Base-by-base conservation (phyloP, 2,329 filamentous ascomycete genomes). In the Colletotrichum phormii region DNA sequence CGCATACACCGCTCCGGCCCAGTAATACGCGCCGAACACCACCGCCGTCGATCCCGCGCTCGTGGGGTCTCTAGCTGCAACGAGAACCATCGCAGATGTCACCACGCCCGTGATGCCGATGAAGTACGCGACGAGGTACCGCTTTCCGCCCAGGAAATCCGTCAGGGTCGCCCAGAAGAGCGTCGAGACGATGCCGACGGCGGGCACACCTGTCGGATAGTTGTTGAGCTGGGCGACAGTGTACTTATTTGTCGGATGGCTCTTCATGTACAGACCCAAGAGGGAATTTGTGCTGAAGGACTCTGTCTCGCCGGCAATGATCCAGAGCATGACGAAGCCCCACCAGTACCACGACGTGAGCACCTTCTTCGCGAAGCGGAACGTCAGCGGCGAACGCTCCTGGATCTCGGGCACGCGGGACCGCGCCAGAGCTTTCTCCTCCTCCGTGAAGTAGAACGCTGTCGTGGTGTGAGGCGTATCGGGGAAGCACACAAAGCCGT, bases 251-350 rank as follows among this genome's bases (percentile, higher is more conserved):
- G 77, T 80, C 0, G 86, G 86, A 46, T 87, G 84, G 68, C 80
- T 83, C 76, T 89, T 87, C 78, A 89, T 80, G 77, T 85, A 89
- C 1, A 89, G 81, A 0, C 83, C 81, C 0, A 89, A 80, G 0
- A 94, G 83, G 0, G 89, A 84, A 79, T 94, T 94, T 24, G 88
- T 86, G 64, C 88, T 90, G 79, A 94, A 94, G 0, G 90, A 92
- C 79, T 95, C 92, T 0, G 90, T 91, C 78, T 94, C 91, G 35
- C 92, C 91, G 0, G 91, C 92, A 53, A 94, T 90, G 75, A 92
- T 88, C 91, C 91, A 93, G 0, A 93, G 87, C 5, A 89, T 77
- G 2, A 90, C 87, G 75, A 93, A 93, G 1, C 90, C 90, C 84
- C 90, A 93, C 86, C 89, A 92, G 76, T 91, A 88, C 87, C 88